phyloP scores from a whole-genome alignment of 305 asterid species.

The Caryopteris hybrid region DNA sequence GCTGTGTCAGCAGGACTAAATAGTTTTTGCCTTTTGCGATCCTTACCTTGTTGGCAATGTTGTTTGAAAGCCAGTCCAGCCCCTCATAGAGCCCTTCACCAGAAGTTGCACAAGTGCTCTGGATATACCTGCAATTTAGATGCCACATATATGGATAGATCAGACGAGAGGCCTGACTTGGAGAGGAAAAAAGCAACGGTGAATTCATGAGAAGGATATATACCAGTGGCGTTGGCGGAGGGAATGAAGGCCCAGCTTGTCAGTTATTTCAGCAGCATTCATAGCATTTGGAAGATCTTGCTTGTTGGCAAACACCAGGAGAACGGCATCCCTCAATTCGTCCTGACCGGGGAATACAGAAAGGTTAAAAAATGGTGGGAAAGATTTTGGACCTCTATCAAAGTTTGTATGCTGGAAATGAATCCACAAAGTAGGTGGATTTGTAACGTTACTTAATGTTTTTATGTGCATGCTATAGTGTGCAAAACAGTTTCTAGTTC shows the following conservation, averaged over 20 bases:
- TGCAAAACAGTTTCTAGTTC: background rate
- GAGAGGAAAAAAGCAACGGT: background rate
- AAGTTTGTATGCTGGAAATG: too few relatives aligned
- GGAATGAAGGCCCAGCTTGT: slow-evolving; percentile 64
- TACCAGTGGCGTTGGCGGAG: slow-evolving; percentile 71
- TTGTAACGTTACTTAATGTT: background rate
- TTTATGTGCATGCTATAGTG: background rate
- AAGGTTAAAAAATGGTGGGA: background rate
- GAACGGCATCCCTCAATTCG: slow-evolving; percentile 58
- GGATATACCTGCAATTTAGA: slow-evolving; percentile 47
- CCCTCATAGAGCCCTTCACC: slow-evolving; percentile 67
- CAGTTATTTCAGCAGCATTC: slow-evolving; percentile 74
- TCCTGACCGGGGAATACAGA: slow-evolving; percentile 30
- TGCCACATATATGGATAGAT: background rate
- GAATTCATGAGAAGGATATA: background rate
- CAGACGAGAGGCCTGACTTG: background rate
- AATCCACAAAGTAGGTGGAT: too few relatives aligned
- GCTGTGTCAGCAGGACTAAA: background rate
- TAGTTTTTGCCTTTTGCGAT: too few relatives aligned
- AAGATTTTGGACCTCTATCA: background rate
- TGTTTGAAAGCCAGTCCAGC: slow-evolving; percentile 62
- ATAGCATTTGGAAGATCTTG: slow-evolving; percentile 76
- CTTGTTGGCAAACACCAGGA: slow-evolving; percentile 63
- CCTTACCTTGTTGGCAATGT: slow-evolving; percentile 52
- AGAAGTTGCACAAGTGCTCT: slow-evolving; percentile 63